phyloP scores from a whole-genome alignment of 345 rosid genomes.

The Firmiana major region DNA sequence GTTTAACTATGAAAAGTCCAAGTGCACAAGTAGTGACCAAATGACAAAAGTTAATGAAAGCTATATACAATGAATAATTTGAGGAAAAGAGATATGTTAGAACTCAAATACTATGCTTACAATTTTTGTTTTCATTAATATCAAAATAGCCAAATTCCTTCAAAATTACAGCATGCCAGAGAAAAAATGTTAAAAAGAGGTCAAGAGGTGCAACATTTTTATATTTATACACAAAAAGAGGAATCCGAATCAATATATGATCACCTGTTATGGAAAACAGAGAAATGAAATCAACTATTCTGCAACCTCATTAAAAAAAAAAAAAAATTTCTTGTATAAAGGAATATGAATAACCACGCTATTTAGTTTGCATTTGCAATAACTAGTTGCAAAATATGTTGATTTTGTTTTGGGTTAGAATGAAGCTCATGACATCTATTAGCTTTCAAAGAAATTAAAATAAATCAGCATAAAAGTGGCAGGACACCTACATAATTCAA shows the following conservation, averaged over 20 bases:
- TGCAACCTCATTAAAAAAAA: neutral
- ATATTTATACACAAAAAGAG: neutral
- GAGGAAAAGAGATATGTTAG: neutral
- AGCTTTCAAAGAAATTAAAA: neutral
- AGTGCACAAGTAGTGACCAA: neutral
- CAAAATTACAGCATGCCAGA: neutral
- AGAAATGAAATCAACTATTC: neutral
- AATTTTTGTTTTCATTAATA: neutral
- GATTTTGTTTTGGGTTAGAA: neutral
- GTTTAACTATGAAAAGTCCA: neutral
- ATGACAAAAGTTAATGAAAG: neutral
- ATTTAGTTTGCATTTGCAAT: neutral
- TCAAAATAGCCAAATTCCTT: neutral
- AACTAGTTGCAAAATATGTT: neutral
- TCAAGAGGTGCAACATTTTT: neutral
- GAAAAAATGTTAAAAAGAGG: no score
- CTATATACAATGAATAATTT: neutral
- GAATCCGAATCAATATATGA: neutral
- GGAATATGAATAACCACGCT: neutral
- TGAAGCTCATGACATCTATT: neutral
- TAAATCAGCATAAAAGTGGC: neutral
- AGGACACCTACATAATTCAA: neutral
- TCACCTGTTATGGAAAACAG: neutral
- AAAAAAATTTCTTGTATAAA: neutral
- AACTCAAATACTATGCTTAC: neutral